Percentiles rank a stretch among this genome's conserved stretches.
Conservation (phyloP, 352 stramenopile species). For the Thalassiosira ordinaria region DNA sequence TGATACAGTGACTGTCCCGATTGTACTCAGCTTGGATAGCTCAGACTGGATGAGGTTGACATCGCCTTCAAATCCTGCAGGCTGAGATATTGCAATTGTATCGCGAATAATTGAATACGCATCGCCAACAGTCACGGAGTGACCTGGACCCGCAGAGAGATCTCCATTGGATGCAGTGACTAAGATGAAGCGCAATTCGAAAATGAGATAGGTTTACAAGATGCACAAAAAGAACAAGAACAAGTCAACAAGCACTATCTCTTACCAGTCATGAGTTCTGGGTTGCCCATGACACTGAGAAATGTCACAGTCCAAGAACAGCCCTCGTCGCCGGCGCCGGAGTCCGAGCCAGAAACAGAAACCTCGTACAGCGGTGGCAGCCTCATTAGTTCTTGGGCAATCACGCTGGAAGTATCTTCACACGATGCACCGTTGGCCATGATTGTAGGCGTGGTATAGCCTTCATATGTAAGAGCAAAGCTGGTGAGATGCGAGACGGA, state of each 20-base stretch:
- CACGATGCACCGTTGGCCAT: constrained; percentile 90
- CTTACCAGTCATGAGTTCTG: constrained; percentile 70
- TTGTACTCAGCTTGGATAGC: constrained; percentile 90
- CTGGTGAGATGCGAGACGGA: constrained; percentile 88
- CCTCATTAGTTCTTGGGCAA: constrained; percentile 73
- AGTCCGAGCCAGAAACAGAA: constrained; percentile 49
- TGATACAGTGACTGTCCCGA: constrained; percentile 91
- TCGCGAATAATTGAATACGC: constrained; percentile 57
- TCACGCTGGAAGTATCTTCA: constrained; percentile 76
- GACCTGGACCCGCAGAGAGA: constrained; percentile 40
- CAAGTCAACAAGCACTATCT: neutral
- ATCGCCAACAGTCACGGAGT: constrained; percentile 55
- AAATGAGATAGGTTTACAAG: too few relatives aligned
- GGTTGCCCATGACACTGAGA: constrained; percentile 88
- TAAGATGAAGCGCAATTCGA: too few relatives aligned
- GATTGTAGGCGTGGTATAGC: constrained; percentile 87
- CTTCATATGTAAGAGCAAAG: constrained; percentile 90
- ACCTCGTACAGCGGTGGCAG: constrained; percentile 69
- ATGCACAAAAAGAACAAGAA: constrained; percentile 3
- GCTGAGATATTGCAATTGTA: constrained; percentile 56
- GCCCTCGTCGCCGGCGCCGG: constrained; percentile 71
- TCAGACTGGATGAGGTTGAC: constrained; percentile 94
- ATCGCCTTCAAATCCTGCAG: constrained; percentile 84
- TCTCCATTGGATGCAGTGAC: constrained; percentile 58
- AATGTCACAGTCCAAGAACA: constrained; percentile 93